Percentiles rank a stretch among this genome's conserved stretches.
Conservation (phyloP, 2,329 filamentous ascomycete genomes). For the Karstenula rhodostoma region DNA sequence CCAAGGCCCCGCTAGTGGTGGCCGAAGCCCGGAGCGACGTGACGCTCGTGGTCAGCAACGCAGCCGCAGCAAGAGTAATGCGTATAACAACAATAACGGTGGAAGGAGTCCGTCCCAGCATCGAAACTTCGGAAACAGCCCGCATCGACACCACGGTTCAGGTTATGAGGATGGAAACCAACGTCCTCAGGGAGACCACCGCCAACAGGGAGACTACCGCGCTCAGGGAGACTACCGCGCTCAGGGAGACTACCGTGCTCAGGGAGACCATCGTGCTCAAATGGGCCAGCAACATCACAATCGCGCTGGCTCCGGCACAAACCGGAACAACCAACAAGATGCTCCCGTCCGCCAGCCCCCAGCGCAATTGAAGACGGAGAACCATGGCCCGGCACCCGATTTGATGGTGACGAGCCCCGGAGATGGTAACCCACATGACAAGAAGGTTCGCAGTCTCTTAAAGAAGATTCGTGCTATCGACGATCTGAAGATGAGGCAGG, state of each 20-base stretch:
- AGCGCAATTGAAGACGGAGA: slow-evolving; percentile 42
- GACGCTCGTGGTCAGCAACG: slow-evolving; percentile 62
- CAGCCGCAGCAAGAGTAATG: slow-evolving; percentile 53
- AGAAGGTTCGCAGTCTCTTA: slow-evolving; percentile 90
- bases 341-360: slow-evolving; percentile 26
- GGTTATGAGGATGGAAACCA: slow-evolving; percentile 37
- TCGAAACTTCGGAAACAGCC: slow-evolving; percentile 38
- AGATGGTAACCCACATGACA: slow-evolving; percentile 77
- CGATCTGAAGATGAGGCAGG: slow-evolving; percentile 95
- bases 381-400: slow-evolving; percentile 52
- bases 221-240: too few relatives aligned
- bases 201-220: slow-evolving; percentile 38
- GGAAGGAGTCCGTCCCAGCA: slow-evolving; percentile 38
- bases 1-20: slow-evolving; percentile 40
- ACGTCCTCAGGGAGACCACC: slow-evolving; percentile 34
- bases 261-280: slow-evolving; percentile 40
- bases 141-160: slow-evolving; percentile 14
- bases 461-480: slow-evolving; percentile 99
- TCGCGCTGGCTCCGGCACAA: slow-evolving; percentile 30
- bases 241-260: slow-evolving; percentile 35
- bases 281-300: slow-evolving; percentile 36
- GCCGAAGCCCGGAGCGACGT: slow-evolving; percentile 72
- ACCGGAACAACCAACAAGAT: slow-evolving; percentile 21
- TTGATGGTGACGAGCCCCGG: slow-evolving; percentile 64
- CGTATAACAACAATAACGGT: slow-evolving; percentile 29